Percentiles rank a stretch among this genome's conserved stretches.
Conservation (phyloP, 352 stramenopile genomes). For the Pythium brassicae region DNA sequence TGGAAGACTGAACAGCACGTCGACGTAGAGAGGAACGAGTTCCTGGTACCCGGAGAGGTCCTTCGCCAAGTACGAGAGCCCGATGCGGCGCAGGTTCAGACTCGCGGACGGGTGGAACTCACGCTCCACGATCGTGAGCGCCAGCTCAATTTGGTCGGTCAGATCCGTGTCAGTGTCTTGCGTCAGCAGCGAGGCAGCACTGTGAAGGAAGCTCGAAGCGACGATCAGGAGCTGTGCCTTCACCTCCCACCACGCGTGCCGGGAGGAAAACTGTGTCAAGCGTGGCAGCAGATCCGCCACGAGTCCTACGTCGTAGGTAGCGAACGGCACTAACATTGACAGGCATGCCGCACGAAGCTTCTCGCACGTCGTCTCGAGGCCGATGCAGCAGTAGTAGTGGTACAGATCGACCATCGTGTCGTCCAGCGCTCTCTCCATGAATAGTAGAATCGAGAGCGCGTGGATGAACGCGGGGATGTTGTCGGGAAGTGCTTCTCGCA, state of each 20-base stretch:
- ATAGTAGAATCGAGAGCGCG: slow-evolving; percentile 58
- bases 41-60: slow-evolving; percentile 64
- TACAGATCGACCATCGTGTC: slow-evolving; percentile 79
- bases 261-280: slow-evolving; percentile 55
- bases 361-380: slow-evolving; percentile 60
- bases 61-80: slow-evolving; percentile 50
- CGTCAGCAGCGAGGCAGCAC: slow-evolving; percentile 12
- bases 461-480: slow-evolving; percentile 79
- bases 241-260: slow-evolving; percentile 81
- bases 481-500: slow-evolving; percentile 55
- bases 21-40: slow-evolving; percentile 70
- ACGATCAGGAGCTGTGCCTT: slow-evolving; percentile 76
- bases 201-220: slow-evolving; percentile 48
- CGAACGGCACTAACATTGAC: slow-evolving; percentile 66
- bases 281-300: slow-evolving; percentile 58
- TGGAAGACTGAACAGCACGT: slow-evolving; percentile 68
- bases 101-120: slow-evolving; percentile 54
- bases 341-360: slow-evolving; percentile 75
- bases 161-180: slow-evolving; percentile 25
- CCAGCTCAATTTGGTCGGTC: slow-evolving; percentile 67
- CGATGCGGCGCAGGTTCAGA: slow-evolving; percentile 61
- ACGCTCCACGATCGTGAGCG: slow-evolving; percentile 66
- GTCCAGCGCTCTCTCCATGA: slow-evolving; percentile 67
- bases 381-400: slow-evolving; percentile 86
- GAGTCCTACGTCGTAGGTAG: slow-evolving; percentile 38